Evolutionary conservation across 106 monocot genomes (phyloP), one percentile per base, ranked within the genome.

Genomic region (Platanthera zijinensis): DNA sequence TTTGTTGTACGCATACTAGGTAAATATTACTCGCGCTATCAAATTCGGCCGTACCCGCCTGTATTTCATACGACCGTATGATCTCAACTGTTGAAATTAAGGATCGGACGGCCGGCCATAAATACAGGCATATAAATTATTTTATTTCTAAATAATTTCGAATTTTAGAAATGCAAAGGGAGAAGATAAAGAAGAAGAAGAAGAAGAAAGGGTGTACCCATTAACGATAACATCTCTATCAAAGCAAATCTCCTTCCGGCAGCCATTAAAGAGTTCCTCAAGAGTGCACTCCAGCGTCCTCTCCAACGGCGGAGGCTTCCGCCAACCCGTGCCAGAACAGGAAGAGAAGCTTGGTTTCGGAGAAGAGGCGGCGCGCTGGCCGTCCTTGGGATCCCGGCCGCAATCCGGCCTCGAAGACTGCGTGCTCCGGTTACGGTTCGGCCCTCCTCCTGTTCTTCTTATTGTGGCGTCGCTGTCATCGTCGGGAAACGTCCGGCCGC

Each of bases 241-340:
- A 71, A 84, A 83, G 77, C 69, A 83, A 71, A 87, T 70, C 67
- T 87, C 87, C 80, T 89, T 92, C 71, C 76, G 81, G 87, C 89
- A 89, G 0, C 92, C 92, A 10, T 46, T 73, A 77, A 54, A 89
- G 75, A 92, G 87, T 68, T 92, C 92, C 87, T 92, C 92, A 6
- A 92, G 89, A 10, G 92, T 85, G 86, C 92, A 92, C 85, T 92
- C 92, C 11, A 92, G 84, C 82, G 83, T 89, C 78, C 66, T 75
- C 81, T 89, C 87, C 22, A 79, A 50, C 5, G 87, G 81, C 69
- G 89, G 87, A 2, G 87, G 83, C 78, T 89, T 83, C 71, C 81
- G 19, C 50, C 50, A 21, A 6, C 50, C 10, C 5, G 72, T 21
- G 45, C 50, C 21, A 12, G 72, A 72, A 14, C 50, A 14, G 22